Conservation (phyloP, 805 yeast species). For the Ogataea glucozyma region DNA sequence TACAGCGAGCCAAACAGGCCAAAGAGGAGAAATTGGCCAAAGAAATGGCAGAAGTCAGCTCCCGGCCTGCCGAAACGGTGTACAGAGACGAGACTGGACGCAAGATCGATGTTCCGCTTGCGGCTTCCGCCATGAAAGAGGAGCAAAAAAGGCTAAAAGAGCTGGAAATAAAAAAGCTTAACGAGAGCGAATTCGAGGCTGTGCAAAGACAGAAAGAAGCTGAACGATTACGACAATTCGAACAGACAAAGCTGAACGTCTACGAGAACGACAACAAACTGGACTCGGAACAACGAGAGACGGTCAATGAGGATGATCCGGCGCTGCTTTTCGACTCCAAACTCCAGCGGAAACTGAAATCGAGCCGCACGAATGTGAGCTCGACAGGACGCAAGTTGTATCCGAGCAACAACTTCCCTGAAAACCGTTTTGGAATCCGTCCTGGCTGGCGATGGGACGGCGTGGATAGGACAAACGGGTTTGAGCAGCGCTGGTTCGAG, state of each 20-base stretch:
- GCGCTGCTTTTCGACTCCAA: conserved; percentile 46
- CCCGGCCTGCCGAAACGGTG: conserved; percentile 38
- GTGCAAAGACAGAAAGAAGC: conserved; percentile 39
- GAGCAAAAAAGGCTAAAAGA: conserved; percentile 21
- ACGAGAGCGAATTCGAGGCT: conserved; percentile 42
- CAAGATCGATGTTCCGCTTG: conserved; percentile 18
- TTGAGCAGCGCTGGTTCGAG: conserved; percentile 63
- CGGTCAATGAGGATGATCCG: conserved; percentile 63
- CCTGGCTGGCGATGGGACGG: conserved; percentile 95
- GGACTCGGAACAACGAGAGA: conserved; percentile 35
- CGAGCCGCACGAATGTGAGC: conserved; percentile 25
- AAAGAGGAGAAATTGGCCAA: conserved; percentile 24
- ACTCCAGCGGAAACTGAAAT: conserved; percentile 21
- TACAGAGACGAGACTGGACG: conserved; percentile 66
- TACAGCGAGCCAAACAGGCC: conserved; percentile 36
- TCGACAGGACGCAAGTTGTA: conserved; percentile 57
- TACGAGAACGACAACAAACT: conserved; percentile 42
- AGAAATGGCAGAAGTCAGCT: conserved; percentile 31
- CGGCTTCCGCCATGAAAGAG: conserved; percentile 10
- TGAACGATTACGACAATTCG: conserved; percentile 30
- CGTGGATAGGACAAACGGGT: conserved; percentile 84
- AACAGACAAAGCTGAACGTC: conserved; percentile 30
- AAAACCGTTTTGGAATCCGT: conserved; percentile 70
- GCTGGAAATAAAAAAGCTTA: conserved; percentile 31
- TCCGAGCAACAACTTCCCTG: conserved; percentile 49